Percentiles rank a stretch among this genome's conserved stretches.
These are phyloP conservation scores for Mycena capillaripes DNA, from an alignment of 768 basidiomycete genomes.

Conservation along the genomic window DNA sequence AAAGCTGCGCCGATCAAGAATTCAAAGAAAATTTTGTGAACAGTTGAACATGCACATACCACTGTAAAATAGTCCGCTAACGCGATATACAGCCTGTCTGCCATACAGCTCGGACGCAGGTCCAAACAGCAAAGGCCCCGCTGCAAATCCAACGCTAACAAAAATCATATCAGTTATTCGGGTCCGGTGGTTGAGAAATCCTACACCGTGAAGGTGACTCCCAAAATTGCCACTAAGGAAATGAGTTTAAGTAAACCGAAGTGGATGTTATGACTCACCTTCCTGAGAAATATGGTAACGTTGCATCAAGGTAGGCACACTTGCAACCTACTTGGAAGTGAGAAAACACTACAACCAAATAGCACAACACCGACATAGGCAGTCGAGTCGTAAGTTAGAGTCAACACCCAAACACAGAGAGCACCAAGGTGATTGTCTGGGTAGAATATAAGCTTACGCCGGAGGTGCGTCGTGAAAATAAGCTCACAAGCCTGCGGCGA, in stretches of 20 bases:
- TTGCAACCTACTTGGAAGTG: constrained; percentile 20
- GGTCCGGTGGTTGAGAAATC: not conserved
- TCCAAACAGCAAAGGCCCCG: constrained; percentile 37
- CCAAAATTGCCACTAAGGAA: constrained; percentile 10
- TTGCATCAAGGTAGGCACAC: constrained; percentile 16
- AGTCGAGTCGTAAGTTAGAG: constrained; percentile 29
- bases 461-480: not conserved
- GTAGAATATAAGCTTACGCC: too few species aligned
- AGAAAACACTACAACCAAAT: not conserved
- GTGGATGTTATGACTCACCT: not conserved
- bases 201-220: constrained; percentile 19
- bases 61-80: constrained; percentile 18
- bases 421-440: constrained; percentile 11
- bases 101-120: constrained; percentile 43
- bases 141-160: constrained; percentile 29
- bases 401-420: constrained; percentile 30
- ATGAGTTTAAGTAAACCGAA: not conserved
- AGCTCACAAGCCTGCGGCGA: not conserved
- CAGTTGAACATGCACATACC: constrained; percentile 9
- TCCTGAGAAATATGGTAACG: constrained; percentile 16
- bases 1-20: constrained; percentile 15
- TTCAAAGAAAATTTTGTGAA: not conserved
- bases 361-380: constrained; percentile 18
- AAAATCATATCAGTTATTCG: not conserved
- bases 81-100: constrained; percentile 25